phyloP scores from a whole-genome alignment of 2,329 filamentous ascomycete genomes.

The Stagonosporopsis tanaceti region DNA sequence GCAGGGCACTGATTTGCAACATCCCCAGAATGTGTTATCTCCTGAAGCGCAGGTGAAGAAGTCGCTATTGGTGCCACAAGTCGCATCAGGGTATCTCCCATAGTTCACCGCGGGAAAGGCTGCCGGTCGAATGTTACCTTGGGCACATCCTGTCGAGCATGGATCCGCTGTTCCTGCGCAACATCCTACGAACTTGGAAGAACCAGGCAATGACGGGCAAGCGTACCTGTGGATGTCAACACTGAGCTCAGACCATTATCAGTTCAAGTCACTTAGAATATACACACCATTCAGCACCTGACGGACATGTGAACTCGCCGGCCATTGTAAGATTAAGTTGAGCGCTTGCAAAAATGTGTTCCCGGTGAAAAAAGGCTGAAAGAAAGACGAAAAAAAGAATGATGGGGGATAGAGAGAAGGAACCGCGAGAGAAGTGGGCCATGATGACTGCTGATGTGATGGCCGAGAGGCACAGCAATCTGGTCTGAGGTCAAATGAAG shows the following conservation, averaged over 20 bases:
- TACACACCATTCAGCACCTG: constrained; percentile 34
- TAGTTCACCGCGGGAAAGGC: constrained; percentile 46
- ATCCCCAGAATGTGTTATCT: constrained; percentile 47
- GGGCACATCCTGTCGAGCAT: constrained; percentile 49
- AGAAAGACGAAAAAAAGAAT: constrained; percentile 10
- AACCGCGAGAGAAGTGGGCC: constrained; percentile 16
- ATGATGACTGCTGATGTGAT: constrained; percentile 20
- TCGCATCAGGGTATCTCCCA: constrained; percentile 43
- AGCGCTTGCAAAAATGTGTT: constrained; percentile 13
- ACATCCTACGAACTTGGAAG: constrained; percentile 52
- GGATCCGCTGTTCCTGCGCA: constrained; percentile 45
- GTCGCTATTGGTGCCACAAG: constrained; percentile 36
- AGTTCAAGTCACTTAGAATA: background rate
- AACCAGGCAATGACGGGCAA: constrained; percentile 26
- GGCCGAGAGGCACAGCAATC: constrained; percentile 15
- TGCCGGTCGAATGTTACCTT: constrained; percentile 42
- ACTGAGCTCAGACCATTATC: background rate
- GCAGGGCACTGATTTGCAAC: constrained; percentile 51
- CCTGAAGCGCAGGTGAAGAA: constrained; percentile 50
- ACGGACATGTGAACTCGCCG: constrained; percentile 31
- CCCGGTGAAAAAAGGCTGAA: constrained; percentile 11
- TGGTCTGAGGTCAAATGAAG: constrained; percentile 8
- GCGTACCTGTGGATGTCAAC: constrained; percentile 34
- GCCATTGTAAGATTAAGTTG: constrained; percentile 18
- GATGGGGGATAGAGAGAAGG: constrained; percentile 12